Evolutionary conservation across 2,329 filamentous ascomycete genomes (phyloP), one percentile per base, ranked within the genome.

Genomic region (Sarocladiaceae sp.): DNA sequence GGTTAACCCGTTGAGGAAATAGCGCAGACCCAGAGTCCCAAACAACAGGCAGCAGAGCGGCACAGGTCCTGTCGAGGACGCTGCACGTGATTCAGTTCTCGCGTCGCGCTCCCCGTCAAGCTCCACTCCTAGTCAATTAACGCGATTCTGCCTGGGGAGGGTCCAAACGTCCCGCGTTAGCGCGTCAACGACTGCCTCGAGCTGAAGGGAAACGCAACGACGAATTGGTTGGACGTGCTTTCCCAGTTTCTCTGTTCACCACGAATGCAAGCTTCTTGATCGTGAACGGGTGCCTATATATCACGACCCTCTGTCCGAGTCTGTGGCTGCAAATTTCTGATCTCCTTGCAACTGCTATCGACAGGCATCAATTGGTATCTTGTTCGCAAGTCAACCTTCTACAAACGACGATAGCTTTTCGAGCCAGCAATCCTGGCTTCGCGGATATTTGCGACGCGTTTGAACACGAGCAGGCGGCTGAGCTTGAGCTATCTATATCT

Each of bases 131-230:
- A 51, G 50, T 48, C 59, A 57, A 61, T 66, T 64, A 63, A 66
- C 63, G 64, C 64, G 63, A 53, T 59, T 56, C 60, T 64, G 61
- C 63, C 62, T 63, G 48, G 50, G n/a, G n/a, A n/a, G n/a, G n/a
- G n/a, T n/a, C n/a, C n/a, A n/a, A n/a, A n/a, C n/a, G n/a, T n/a
- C n/a, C n/a, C n/a, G 26, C 33, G 19, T 23, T 47, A 50, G 56
- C 61, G 64, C 62, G 62, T 63, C 60, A 61, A n/a, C n/a, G n/a
- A n/a, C n/a, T n/a, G n/a, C n/a, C n/a, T 64, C 60, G 50, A 51
- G 23, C 24, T 43, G 21, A 41, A 41, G 20, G 37, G 23, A 9
- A n/a, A 41, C 21, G 27, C n/a, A n/a, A n/a, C n/a, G n/a, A n/a
- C 33, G 21, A 15, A 35, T 29, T 13, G 13, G 13, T 29, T 29